phyloP scores from a whole-genome alignment of 78 protist species.

The Monosiga brevicollis region DNA sequence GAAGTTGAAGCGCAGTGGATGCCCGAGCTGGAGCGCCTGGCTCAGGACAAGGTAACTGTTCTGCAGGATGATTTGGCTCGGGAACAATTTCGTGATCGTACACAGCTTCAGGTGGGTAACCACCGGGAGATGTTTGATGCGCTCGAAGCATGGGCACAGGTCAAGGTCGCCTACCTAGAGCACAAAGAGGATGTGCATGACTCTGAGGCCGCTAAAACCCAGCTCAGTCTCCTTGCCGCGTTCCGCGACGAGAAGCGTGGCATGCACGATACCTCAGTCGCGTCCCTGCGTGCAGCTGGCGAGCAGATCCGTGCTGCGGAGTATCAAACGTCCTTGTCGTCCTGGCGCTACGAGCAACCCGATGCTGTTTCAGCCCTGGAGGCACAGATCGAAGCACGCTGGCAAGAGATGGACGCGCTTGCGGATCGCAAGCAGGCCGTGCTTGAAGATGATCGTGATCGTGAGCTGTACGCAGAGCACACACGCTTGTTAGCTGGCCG shows the following conservation, averaged over 20 bases:
- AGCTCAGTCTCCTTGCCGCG: background rate
- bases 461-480: background rate
- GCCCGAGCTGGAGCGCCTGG: background rate
- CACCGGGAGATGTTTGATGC: background rate
- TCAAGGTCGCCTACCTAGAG: background rate
- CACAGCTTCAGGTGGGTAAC: background rate
- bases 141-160: background rate
- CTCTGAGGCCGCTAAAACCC: background rate
- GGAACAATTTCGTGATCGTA: background rate
- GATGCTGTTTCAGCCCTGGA: background rate
- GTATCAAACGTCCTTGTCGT: background rate
- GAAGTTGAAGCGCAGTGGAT: background rate
- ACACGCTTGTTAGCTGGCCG: background rate
- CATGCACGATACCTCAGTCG: background rate
- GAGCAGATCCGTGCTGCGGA: background rate
- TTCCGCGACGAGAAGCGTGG: background rate
- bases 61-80: background rate
- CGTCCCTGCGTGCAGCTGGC: background rate
- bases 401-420: background rate
- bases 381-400: background rate
- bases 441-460: background rate
- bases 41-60: background rate
- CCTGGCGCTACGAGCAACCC: background rate
- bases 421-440: background rate
- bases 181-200: background rate